Conservation (phyloP, 1,284 basidiomycete species). For the Lentinula novae-zelandiae region DNA sequence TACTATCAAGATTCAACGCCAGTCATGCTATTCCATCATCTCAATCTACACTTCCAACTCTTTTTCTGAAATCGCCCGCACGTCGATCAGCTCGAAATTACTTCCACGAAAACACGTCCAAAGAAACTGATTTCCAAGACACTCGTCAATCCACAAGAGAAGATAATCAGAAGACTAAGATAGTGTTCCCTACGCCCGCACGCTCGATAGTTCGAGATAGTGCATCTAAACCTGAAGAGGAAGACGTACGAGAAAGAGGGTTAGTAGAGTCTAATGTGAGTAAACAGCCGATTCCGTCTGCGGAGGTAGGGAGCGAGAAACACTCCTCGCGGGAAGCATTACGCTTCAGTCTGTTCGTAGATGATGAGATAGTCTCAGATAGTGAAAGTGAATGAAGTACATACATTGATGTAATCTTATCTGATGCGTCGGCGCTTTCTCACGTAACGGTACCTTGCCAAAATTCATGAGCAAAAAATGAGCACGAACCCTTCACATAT, state of each 20-base stretch:
- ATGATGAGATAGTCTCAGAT: constrained; percentile 1
- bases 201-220: not conserved
- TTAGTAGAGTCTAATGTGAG: too few relatives aligned
- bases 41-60: not conserved
- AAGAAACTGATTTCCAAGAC: not conserved
- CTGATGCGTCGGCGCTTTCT: not conserved
- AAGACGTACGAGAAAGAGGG: not conserved
- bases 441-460: not conserved
- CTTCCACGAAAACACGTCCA: not conserved
- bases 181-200: not conserved
- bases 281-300: too few relatives aligned
- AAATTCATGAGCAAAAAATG: not conserved
- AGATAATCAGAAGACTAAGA: not conserved
- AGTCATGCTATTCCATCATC: not conserved
- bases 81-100: not conserved
- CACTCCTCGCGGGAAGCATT: not conserved
- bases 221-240: not conserved
- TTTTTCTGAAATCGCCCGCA: not conserved
- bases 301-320: not conserved
- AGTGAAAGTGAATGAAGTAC: not conserved
- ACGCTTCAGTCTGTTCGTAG: not conserved
- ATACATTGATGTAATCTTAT: not conserved
- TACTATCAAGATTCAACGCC: not conserved
- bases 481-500: constrained; percentile 72
- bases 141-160: not conserved